Conservation (phyloP, 805 yeast genomes). For the Pichia nanzhaoensis region DNA sequence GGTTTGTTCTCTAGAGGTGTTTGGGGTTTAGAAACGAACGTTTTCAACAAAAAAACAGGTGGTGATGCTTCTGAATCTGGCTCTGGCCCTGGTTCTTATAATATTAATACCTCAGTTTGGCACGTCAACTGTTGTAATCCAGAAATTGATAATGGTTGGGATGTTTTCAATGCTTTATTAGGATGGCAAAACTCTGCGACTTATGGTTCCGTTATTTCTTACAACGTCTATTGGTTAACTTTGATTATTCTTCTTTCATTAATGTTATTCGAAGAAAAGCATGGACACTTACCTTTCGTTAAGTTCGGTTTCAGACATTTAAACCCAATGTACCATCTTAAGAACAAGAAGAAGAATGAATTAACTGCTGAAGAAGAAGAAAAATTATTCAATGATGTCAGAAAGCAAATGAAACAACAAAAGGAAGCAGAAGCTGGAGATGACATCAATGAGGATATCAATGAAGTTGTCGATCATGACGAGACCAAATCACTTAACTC, state of each 20-base stretch:
- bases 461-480: not conserved
- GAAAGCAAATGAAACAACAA: constrained; percentile 11
- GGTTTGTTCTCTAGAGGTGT: constrained; percentile 91
- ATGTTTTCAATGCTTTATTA: constrained; percentile 84
- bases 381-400: constrained; percentile 42
- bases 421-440: not conserved
- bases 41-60: constrained; percentile 63
- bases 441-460: too few species aligned
- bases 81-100: constrained; percentile 91
- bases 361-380: constrained; percentile 46
- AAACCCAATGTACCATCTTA: constrained; percentile 70
- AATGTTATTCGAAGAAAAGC: constrained; percentile 78
- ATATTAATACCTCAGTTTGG: constrained; percentile 75
- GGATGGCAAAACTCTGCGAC: constrained; percentile 99
- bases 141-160: constrained; percentile 90
- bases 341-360: constrained; percentile 58
- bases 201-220: constrained; percentile 82
- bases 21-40: constrained; percentile 78
- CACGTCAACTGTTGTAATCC: constrained; percentile 98
- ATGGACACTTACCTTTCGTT: constrained; percentile 71
- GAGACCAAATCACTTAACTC: too few species aligned
- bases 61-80: constrained; percentile 95
- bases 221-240: constrained; percentile 82
- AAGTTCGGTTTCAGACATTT: constrained; percentile 40
- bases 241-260: constrained; percentile 48